Evolutionary conservation across 495 filamentous ascomycete genomes (phyloP), one percentile per base, ranked within the genome.

Genomic region (Xanthoparmelia taractica): DNA sequence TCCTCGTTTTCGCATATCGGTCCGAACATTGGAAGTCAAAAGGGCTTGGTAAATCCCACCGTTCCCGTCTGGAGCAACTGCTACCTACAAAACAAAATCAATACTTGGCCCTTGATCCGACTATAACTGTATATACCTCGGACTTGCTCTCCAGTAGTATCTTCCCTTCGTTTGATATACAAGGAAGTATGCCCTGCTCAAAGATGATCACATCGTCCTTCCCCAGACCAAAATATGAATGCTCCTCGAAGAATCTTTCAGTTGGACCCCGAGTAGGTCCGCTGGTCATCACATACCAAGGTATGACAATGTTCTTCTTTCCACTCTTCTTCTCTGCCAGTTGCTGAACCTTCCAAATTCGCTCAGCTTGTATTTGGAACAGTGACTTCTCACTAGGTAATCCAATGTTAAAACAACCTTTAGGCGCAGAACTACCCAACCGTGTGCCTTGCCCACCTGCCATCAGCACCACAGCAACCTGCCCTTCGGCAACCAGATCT

Each of bases 251-350:
- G 79, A 92, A 99, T 60, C 87, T 82, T 81, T 96, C 90, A 11
- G 94, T 99, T 13, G 92, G 89, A 60, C 84, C 84, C 67, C 92
- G 83, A 17, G 94, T 99, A n/a, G 94, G 95, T 13, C 94, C 94
- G 68, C 91, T 96, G 65, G 94, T 99, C 94, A 99, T 99, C 71
- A 99, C 88, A 77, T 97, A 99, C 94, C 94, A 99, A 10, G 94
- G 95, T 37, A 99, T 86, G 11, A 87, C 82, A 37, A 89, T 87
- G 63, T 82, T 80, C 67, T 78, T 73, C 63, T 84, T 85, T 23
- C 82, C 82, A 57, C 85, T 80, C 64, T 83, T 79, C 78, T 89
- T 86, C 60, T 82, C 77, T n/a, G 92, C 92, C 61, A 97, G 76
- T 60, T 84, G 71, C 75, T 97, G 90, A n/a, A 96, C 75, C 78